A percentile compares a stretch with the other conserved stretches of the same genome.
phyloP scores from a whole-genome alignment of 495 filamentous ascomycete genomes.

The Thozetella sp. region DNA sequence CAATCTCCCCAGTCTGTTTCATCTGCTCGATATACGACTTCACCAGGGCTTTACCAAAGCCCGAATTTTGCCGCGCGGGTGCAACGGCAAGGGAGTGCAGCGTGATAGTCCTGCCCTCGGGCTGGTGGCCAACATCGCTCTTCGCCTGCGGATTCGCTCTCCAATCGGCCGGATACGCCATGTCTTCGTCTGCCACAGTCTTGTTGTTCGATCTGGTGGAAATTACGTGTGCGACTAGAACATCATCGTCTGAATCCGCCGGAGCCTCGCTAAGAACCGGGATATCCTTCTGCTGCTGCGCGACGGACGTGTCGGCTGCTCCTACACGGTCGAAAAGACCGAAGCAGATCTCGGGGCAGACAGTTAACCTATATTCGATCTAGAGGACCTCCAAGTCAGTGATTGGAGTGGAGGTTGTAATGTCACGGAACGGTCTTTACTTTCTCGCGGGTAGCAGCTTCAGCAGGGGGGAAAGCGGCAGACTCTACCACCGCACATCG shows the following conservation, averaged over 20 bases:
- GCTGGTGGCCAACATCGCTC: neutral
- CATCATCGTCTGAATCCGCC: neutral
- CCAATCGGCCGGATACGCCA: neutral
- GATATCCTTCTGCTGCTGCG: neutral
- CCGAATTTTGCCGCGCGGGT: neutral
- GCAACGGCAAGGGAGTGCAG: neutral
- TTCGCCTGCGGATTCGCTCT: neutral
- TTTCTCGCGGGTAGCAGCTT: neutral
- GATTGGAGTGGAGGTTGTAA: too few species aligned
- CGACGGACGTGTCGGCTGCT: neutral
- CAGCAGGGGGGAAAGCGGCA: neutral
- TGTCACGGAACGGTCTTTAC: too few species aligned
- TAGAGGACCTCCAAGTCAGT: too few species aligned
- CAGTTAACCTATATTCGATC: neutral
- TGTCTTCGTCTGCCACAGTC: neutral
- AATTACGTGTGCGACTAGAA: neutral
- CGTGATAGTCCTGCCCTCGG: neutral
- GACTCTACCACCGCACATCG: neutral
- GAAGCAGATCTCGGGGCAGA: neutral
- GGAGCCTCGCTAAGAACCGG: neutral
- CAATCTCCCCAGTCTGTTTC: neutral
- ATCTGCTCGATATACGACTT: neutral
- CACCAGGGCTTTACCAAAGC: neutral
- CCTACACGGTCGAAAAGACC: neutral
- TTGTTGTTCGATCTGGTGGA: neutral